Conservation (phyloP, 306 rosid genomes). For the Herpetospermum pedunculosum region DNA sequence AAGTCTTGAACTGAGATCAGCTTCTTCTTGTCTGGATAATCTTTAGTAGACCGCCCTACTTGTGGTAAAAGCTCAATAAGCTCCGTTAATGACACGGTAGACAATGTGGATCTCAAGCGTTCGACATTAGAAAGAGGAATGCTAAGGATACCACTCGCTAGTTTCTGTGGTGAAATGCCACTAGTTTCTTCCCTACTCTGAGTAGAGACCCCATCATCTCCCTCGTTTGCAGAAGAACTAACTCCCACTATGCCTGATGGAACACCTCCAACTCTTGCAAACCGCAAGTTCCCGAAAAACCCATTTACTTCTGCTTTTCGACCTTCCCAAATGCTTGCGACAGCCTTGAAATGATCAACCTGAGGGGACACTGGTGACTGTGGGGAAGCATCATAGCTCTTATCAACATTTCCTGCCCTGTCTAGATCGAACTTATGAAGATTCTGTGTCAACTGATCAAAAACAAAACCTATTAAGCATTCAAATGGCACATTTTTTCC, state of each 20-base stretch:
- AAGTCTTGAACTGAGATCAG: constrained; percentile 88
- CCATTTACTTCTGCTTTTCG: constrained; percentile 56
- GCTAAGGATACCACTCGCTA: constrained; percentile 67
- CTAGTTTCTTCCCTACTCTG: constrained; percentile 46
- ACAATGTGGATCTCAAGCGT: constrained; percentile 82
- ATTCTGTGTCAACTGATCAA: constrained; percentile 54
- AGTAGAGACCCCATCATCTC: constrained; percentile 31
- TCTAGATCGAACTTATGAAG: constrained; percentile 51
- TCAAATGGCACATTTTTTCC: constrained; percentile 51
- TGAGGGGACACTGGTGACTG: constrained; percentile 5
- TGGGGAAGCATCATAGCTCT: constrained; percentile 20
- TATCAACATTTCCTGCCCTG: constrained; percentile 21
- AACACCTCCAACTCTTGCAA: constrained; percentile 88
- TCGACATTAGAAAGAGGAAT: constrained; percentile 94
- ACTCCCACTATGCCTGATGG: constrained; percentile 61
- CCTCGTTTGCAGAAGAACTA: constrained; percentile 44
- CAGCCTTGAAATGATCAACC: constrained; percentile 43
- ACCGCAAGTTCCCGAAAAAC: constrained; percentile 78
- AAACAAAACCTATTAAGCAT: constrained; percentile 58
- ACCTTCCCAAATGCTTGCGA: constrained; percentile 52
- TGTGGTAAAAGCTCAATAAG: constrained; percentile 85
- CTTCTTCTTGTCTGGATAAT: constrained; percentile 95
- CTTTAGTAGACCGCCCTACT: constrained; percentile 63
- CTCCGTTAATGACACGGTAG: constrained; percentile 80
- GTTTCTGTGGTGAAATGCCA: constrained; percentile 67